phyloP scores from a whole-genome alignment of 345 rosid genomes.

The Sapria himalayana region DNA sequence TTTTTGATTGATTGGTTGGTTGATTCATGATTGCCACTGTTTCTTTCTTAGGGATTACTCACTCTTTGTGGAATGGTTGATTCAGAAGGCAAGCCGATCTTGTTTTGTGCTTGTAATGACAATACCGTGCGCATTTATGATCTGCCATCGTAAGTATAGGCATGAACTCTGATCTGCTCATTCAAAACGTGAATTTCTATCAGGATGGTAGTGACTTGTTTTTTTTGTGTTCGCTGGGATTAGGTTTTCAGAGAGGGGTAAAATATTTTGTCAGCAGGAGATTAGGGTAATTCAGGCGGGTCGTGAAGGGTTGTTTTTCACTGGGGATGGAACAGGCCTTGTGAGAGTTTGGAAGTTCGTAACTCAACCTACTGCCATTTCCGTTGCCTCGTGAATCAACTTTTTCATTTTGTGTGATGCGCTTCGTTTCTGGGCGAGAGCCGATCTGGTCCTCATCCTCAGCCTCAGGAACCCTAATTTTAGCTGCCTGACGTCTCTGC shows the following conservation, averaged over 20 bases:
- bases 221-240: conserved; percentile 1
- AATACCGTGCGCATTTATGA: conserved; percentile 46
- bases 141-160: conserved; percentile 72
- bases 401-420: too few relatives aligned
- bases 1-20: background rate
- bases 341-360: conserved; percentile 84
- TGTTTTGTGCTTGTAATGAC: conserved; percentile 70
- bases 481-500: too few relatives aligned
- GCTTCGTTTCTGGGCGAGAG: too few relatives aligned
- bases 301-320: conserved; percentile 72
- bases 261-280: conserved; percentile 69
- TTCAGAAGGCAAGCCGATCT: conserved; percentile 60
- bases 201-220: too few relatives aligned
- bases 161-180: background rate
- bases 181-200: background rate
- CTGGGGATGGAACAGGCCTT: conserved; percentile 86
- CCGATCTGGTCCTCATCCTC: too few relatives aligned
- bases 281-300: conserved; percentile 61
- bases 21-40: background rate
- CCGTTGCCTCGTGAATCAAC: too few relatives aligned
- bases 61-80: conserved; percentile 66
- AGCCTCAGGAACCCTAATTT: too few relatives aligned
- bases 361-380: conserved; percentile 17
- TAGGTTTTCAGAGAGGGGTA: conserved; percentile 81
- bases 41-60: conserved; percentile 38